phyloP scores from a whole-genome alignment of 495 filamentous ascomycete genomes.

The Xylaria palmicola region DNA sequence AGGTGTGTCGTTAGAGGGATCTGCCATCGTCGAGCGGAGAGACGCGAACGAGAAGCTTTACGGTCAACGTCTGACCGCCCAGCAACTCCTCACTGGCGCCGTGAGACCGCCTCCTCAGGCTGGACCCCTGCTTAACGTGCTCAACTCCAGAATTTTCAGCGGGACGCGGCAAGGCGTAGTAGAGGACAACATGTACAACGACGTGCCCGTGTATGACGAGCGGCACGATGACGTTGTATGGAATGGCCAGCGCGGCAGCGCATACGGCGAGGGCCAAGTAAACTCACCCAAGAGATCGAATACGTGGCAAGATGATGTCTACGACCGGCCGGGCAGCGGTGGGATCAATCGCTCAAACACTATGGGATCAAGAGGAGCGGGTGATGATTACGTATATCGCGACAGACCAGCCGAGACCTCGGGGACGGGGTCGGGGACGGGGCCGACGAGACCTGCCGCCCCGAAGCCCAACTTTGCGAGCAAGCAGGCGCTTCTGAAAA shows the following conservation, averaged over 20 bases:
- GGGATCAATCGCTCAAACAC: conserved; percentile 51
- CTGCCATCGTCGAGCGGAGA: conserved; percentile 83
- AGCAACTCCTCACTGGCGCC: conserved; percentile 73
- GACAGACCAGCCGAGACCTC: conserved; percentile 47
- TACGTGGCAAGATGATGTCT: conserved; percentile 89
- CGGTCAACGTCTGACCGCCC: conserved; percentile 74
- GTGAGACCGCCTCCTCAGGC: conserved; percentile 79
- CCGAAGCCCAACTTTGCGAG: conserved; percentile 80
- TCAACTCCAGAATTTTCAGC: conserved; percentile 81
- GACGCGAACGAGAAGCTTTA: conserved; percentile 98
- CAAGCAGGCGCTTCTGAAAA: conserved; percentile 64
- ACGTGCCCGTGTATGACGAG: conserved; percentile 88
- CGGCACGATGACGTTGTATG: conserved; percentile 88
- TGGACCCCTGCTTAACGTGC: conserved; percentile 76
- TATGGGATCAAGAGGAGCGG: conserved; percentile 29
- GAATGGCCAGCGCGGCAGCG: conserved; percentile 75
- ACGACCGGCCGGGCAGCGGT: conserved; percentile 62
- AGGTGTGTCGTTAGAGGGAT: conserved; percentile 90
- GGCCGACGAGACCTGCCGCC: conserved; percentile 70
- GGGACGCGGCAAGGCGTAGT: conserved; percentile 52
- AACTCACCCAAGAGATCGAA: conserved; percentile 65
- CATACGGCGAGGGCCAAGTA: conserved; percentile 74
- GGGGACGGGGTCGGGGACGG: too few relatives aligned
- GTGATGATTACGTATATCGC: conserved; percentile 60
- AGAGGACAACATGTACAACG: conserved; percentile 82